A percentile compares a stretch with the other conserved stretches of the same genome.
Evolutionary conservation across 495 filamentous ascomycete species (phyloP).

Genomic region (Darksidea phi): DNA sequence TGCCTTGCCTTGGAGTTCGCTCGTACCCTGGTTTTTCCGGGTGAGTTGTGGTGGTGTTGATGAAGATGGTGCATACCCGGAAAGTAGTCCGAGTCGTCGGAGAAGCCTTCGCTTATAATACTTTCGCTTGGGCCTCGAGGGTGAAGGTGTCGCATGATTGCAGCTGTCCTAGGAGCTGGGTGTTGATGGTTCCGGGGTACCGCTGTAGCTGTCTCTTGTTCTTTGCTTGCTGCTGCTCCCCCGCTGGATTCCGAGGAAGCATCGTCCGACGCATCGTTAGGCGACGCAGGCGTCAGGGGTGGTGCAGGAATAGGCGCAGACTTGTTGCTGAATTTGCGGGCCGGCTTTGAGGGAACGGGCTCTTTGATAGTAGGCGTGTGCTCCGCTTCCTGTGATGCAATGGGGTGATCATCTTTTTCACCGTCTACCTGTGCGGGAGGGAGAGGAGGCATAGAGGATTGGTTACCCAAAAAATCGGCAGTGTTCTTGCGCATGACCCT

Average conservation of each 20-base stretch:
- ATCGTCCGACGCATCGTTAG: slow-evolving; percentile 31
- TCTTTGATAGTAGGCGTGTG: slow-evolving; percentile 24
- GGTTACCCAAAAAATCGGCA: slow-evolving; percentile 20
- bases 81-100: slow-evolving; percentile 41
- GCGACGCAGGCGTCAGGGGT: slow-evolving; percentile 24
- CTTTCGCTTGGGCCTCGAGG: slow-evolving; percentile 34
- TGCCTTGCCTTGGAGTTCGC: slow-evolving; percentile 25
- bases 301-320: slow-evolving; percentile 4
- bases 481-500: slow-evolving; percentile 39
- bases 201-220: slow-evolving; percentile 9
- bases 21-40: slow-evolving; percentile 15
- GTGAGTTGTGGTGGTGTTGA: slow-evolving; percentile 1
- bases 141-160: slow-evolving; percentile 22
- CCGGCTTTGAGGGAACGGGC: slow-evolving; percentile 24
- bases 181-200: slow-evolving; percentile 16
- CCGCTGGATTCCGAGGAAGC: slow-evolving; percentile 14
- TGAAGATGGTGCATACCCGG: slow-evolving; percentile 18
- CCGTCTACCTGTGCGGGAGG: slow-evolving; percentile 12
- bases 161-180: slow-evolving; percentile 21
- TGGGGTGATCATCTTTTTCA: slow-evolving; percentile 38
- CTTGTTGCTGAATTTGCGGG: slow-evolving; percentile 19
- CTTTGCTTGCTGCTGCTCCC: slow-evolving; percentile 4
- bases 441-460: slow-evolving; percentile 10
- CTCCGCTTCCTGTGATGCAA: slow-evolving; percentile 32
- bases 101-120: slow-evolving; percentile 41